Evolutionary conservation across 306 rosid genomes (phyloP).

Genomic region (Rubus idaeus): DNA sequence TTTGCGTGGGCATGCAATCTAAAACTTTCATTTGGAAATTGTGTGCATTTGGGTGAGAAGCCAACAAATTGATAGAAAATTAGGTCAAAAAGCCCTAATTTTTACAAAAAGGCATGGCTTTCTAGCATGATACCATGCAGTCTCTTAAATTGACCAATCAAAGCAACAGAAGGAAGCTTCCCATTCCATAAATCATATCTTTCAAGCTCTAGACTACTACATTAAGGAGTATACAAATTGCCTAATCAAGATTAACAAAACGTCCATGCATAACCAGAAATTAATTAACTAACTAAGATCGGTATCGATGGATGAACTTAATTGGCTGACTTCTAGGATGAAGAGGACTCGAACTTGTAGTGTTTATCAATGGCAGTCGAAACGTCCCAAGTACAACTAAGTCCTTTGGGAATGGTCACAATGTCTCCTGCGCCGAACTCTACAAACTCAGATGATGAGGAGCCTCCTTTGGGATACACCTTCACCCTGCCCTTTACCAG

Average conservation of each 20-base stretch:
- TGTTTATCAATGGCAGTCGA: constrained; percentile 77
- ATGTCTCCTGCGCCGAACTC: constrained; percentile 91
- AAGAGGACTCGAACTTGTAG: constrained; percentile 67
- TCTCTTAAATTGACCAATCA: constrained; percentile 9
- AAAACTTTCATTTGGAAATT: no score
- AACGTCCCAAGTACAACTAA: constrained; percentile 92
- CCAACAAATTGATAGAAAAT: no score
- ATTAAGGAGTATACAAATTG: no score
- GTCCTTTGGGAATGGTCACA: constrained; percentile 79
- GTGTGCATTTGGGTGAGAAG: no score
- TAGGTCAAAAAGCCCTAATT: no score
- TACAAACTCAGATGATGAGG: constrained; percentile 45
- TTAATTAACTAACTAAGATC: neutral
- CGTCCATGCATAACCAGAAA: neutral
- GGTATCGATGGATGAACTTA: neutral
- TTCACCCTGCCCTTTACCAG: constrained; percentile 82
- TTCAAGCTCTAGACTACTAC: neutral
- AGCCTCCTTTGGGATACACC: constrained; percentile 62
- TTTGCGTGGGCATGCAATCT: no score
- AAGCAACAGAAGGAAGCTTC: neutral
- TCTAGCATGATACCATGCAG: neutral
- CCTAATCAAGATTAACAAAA: neutral
- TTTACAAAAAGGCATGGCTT: constrained; percentile 4
- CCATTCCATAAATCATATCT: neutral
- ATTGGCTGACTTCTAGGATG: constrained; percentile 23